Evolutionary conservation across 83 land plant genomes (phyloP).

Genomic region (Thuja plicata): DNA sequence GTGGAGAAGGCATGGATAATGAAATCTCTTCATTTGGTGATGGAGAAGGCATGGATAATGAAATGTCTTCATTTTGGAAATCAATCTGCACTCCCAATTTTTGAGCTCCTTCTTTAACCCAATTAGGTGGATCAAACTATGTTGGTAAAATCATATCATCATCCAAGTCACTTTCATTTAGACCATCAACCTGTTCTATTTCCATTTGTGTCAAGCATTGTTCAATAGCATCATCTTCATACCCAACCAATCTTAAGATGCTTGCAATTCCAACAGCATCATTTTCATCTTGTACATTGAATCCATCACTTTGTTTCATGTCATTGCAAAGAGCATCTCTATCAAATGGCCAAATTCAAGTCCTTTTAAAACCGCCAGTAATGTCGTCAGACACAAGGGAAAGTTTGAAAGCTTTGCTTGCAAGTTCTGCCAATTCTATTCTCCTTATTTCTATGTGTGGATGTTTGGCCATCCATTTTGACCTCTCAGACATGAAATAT

Average conservation of each 20-base stretch:
- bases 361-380: too few relatives aligned
- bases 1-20: neutral
- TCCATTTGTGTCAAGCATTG: neutral
- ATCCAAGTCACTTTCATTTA: neutral
- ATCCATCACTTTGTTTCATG: neutral
- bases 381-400: neutral
- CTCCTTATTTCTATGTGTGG: neutral
- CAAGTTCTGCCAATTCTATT: too few relatives aligned
- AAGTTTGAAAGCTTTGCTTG: neutral
- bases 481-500: too few relatives aligned
- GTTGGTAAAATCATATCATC: neutral
- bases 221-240: neutral
- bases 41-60: too few relatives aligned
- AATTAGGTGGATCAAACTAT: neutral
- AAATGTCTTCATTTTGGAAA: too few relatives aligned
- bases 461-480: too few relatives aligned
- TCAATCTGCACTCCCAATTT: neutral
- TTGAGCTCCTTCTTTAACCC: neutral
- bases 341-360: too few relatives aligned
- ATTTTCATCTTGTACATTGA: neutral
- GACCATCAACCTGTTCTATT: neutral
- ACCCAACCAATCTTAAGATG: neutral
- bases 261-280: neutral
- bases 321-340: neutral
- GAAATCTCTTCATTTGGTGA: neutral